These are phyloP conservation scores for Speleostelium caveatum DNA, from an alignment of 78 protist genomes.

Conservation along the genomic window DNA sequence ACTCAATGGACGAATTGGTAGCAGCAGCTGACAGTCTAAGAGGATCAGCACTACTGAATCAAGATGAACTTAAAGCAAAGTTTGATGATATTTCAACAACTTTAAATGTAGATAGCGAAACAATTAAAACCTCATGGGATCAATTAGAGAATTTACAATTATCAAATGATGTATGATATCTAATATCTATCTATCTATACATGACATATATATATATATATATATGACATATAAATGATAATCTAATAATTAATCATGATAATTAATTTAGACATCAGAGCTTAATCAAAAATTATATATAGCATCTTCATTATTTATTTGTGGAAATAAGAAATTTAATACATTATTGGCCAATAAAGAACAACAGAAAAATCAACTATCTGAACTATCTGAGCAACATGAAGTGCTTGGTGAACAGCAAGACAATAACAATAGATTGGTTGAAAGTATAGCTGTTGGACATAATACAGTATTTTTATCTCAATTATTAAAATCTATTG, in stretches of 20 bases:
- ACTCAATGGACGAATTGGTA: slow-evolving; percentile 47
- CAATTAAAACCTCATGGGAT: slow-evolving; percentile 14
- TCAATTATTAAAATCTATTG: slow-evolving; percentile 18
- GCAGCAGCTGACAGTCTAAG: slow-evolving; percentile 58
- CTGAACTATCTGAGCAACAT: not conserved
- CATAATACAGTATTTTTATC: slow-evolving; percentile 24
- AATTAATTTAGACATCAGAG: no score
- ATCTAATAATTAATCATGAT: no score
- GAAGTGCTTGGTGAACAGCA: not conserved
- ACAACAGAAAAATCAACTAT: not conserved
- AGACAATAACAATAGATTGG: not conserved
- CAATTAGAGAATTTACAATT: slow-evolving; percentile 43
- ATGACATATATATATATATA: no score
- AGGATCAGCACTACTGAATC: not conserved
- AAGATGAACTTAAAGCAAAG: slow-evolving; percentile 6
- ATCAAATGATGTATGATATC: slow-evolving; percentile 14
- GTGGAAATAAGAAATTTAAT: slow-evolving; percentile 56
- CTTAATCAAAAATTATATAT: slow-evolving; percentile 26
- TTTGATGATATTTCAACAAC: slow-evolving; percentile 8
- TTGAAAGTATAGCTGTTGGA: not conserved
- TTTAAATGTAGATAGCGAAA: slow-evolving; percentile 39
- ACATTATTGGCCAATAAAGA: not conserved
- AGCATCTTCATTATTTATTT: slow-evolving; percentile 24
- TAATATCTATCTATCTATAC: not conserved
- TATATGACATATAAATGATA: no score